phyloP scores from a whole-genome alignment of 345 rosid species.

The Populus nigra region DNA sequence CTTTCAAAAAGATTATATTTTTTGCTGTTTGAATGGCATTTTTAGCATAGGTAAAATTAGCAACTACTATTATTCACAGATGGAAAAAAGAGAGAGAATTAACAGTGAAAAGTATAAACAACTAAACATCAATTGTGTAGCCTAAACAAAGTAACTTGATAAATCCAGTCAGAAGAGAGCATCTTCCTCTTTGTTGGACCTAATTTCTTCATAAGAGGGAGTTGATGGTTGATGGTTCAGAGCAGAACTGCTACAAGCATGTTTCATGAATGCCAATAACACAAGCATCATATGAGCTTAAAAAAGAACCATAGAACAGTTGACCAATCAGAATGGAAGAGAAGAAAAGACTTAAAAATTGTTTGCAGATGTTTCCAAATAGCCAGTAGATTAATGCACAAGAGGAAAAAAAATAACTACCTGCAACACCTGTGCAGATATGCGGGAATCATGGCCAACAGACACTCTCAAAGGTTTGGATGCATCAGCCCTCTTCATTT shows the following conservation, averaged over 20 bases:
- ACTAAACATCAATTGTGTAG: background rate
- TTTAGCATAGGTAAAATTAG: background rate
- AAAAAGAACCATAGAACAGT: background rate
- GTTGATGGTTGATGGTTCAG: background rate
- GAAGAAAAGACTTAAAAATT: background rate
- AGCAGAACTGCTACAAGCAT: background rate
- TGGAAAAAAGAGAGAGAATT: background rate
- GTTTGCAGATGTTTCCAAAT: background rate
- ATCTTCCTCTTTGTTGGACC: background rate
- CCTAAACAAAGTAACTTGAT: background rate
- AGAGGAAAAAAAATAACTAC: conserved; percentile 28
- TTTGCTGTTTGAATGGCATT: background rate
- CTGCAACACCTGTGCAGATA: conserved; percentile 74
- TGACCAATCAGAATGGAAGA: background rate
- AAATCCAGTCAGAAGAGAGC: background rate
- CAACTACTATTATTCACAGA: background rate
- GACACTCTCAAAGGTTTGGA: conserved; percentile 55
- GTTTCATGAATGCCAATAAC: background rate
- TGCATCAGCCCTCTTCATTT: conserved; percentile 55
- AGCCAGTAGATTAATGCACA: background rate
- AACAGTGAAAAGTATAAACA: background rate
- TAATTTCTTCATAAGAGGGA: background rate
- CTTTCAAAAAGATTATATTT: background rate
- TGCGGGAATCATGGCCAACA: conserved; percentile 93
- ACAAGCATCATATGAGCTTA: background rate